Conservation (phyloP, 495 filamentous ascomycete genomes). For the Neurospora tetraspora region DNA sequence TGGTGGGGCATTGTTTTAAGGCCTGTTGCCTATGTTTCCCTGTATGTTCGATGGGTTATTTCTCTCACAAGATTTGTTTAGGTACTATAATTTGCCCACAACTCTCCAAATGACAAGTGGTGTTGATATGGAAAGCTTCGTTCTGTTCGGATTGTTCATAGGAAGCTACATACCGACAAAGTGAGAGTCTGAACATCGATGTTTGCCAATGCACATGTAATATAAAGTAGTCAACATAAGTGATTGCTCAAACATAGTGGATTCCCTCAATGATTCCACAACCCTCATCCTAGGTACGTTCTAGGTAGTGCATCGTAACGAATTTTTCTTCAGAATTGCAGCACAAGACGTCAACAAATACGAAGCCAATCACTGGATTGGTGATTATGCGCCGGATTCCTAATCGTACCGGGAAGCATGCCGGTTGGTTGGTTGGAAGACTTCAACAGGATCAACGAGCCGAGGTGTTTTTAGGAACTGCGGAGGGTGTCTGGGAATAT, state of each 20-base stretch:
- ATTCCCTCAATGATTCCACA: background rate
- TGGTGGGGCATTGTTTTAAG: background rate
- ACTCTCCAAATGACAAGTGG: background rate
- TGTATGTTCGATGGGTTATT: background rate
- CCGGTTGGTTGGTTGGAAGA: background rate
- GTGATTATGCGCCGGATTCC: conserved; percentile 2
- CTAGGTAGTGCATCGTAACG: background rate
- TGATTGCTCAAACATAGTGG: background rate
- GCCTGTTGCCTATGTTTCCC: background rate
- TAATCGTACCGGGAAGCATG: background rate
- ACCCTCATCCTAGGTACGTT: background rate
- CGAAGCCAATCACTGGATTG: conserved; percentile 8
- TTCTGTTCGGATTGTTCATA: background rate
- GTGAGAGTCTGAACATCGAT: background rate
- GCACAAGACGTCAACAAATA: background rate
- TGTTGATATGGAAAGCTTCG: background rate
- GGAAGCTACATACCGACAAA: background rate
- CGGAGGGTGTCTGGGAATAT: background rate
- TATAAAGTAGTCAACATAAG: background rate
- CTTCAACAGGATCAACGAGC: background rate
- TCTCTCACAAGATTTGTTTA: background rate
- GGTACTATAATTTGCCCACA: background rate
- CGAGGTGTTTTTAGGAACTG: background rate
- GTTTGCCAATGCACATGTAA: background rate
- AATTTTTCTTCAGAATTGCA: background rate